Base-by-base conservation (phyloP, 352 stramenopile genomes). In the Globisporangium apiculatum region DNA sequence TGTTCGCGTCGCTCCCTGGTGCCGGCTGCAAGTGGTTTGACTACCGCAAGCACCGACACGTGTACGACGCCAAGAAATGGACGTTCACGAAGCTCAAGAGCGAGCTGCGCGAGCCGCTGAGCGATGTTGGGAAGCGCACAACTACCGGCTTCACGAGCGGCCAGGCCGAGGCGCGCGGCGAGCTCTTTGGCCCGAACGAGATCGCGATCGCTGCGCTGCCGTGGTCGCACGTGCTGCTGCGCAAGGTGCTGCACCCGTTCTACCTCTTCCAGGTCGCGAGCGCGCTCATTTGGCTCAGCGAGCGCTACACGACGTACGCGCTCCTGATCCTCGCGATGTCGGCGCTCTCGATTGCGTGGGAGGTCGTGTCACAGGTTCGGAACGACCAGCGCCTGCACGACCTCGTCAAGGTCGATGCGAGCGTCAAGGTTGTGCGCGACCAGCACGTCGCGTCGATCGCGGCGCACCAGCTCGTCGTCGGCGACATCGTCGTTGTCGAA, bases 241-340 rank as follows among this genome's bases (percentile, higher is more conserved):
- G 76, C 42, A 90, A 90, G 51, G 65, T 91, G 12, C 48, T 88
- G 15, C 83, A 92, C 35, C 83, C 83, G 53, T 92, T 91, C 63
- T 92, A 92, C 62, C 61, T 92, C 15, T 90, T 92, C 59, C 83
- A 92, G 57, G 61, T 89, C 14, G 51, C 75, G 18, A 89, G 80
- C 38, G 77, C 75, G 7, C 17, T 85, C 40, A 70, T 93, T 51
- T 93, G 83, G 83, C 58, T 91, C 43, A 75, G 65, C 50, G 77
- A 91, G 60, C 61, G 50, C 7, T 93, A 93, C 56, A 78, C 61
- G 37, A 79, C 75, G 4, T 93, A 93, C 57, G 73, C 83, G 18
- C 55, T 85, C 35, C 61, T 89, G 12, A 86, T 93, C 53, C 45
- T 86, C 10, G 54, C 57, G 15, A 75, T 89, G 52, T 91, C 83